phyloP scores from a whole-genome alignment of 495 filamentous ascomycete species.

The Annulohypoxylon moriforme region DNA sequence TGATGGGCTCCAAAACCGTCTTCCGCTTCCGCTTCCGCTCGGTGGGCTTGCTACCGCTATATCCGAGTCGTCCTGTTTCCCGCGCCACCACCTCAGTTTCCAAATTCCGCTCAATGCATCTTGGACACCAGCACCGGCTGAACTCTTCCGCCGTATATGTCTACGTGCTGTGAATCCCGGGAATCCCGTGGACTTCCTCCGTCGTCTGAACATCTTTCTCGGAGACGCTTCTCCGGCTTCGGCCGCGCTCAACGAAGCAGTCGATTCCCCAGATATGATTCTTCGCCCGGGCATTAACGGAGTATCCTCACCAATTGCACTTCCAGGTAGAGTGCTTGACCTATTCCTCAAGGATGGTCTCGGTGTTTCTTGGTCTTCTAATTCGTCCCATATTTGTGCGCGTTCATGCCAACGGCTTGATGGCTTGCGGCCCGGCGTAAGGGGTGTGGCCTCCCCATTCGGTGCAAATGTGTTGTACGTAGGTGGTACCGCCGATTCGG shows the following conservation, averaged over 20 bases:
- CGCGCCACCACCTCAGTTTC: conserved; percentile 56
- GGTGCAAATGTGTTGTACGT: conserved; percentile 61
- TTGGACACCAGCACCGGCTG: conserved; percentile 50
- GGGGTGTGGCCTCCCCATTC: conserved; percentile 48
- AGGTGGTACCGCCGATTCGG: conserved; percentile 48
- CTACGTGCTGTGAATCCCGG: conserved; percentile 63
- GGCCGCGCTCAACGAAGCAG: conserved; percentile 29
- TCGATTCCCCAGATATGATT: conserved; percentile 46
- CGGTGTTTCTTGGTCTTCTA: conserved; percentile 66
- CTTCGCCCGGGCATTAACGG: conserved; percentile 43
- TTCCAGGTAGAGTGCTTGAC: conserved; percentile 52
- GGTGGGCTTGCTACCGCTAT: conserved; percentile 38
- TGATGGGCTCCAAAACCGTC: conserved; percentile 30
- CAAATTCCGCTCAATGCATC: conserved; percentile 53
- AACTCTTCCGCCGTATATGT: conserved; percentile 46
- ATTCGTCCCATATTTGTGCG: conserved; percentile 74
- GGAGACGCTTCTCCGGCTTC: conserved; percentile 38
- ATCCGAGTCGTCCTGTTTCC: conserved; percentile 31
- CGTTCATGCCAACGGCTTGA: conserved; percentile 63
- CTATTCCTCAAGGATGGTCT: conserved; percentile 52
- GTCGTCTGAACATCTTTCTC: conserved; percentile 50
- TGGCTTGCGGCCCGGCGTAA: conserved; percentile 47
- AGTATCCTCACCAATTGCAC: conserved; percentile 41
- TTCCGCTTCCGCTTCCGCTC: conserved; percentile 18
- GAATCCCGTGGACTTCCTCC: conserved; percentile 65